Evolutionary conservation across 2,329 filamentous ascomycete species (phyloP), one percentile per base, ranked within the genome.

Genomic region (Elsinoe fawcettii): DNA sequence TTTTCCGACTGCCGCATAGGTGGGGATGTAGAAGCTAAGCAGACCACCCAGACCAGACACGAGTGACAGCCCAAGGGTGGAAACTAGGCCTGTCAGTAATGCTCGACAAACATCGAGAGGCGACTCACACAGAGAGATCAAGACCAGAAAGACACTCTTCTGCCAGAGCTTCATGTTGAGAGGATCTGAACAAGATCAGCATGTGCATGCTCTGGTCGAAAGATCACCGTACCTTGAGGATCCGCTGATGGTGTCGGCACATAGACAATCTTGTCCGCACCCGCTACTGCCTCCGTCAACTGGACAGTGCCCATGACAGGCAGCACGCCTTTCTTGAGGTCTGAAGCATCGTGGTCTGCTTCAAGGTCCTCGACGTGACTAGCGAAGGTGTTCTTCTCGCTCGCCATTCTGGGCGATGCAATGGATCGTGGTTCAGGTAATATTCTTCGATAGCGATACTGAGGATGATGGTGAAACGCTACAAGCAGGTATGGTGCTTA

Each of bases 101-200:
- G 9, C 14, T 25, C 11, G 11, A 22, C 11, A 5, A 3, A 4
- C 11, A 5, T 5, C 22, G 7, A 5, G 4, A 18, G 30, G 25
- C 9, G 32, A 43, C 20, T 43, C 37, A 57, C 55, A 61, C 20
- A 57, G 39, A 6, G 56, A 58, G 14, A 61, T 49, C 32, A 61
- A 41, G 2, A 61, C 25, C n/a, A 60, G 20, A 4, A 60, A 43
- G 5, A 56, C 22, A 47, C 56, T 58, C n/a, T 60, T 60, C 5
- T 58, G 58, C 60, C 60, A 61, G 1, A 49, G 11, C 3, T 56
- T 53, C 34, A 59, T 18, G 20, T 60, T 61, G 12, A 60, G 32
- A 7, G 58, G 55, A 51, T 60, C 58, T 60, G 32, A 16, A 27
- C 5, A 2, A 20, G n/a, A 36, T 51, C 37, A 51, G 51, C 22